Evolutionary conservation across 2,329 filamentous ascomycete genomes (phyloP), one percentile per base, ranked within the genome.

Genomic region (Arthrobotrys iridis): DNA sequence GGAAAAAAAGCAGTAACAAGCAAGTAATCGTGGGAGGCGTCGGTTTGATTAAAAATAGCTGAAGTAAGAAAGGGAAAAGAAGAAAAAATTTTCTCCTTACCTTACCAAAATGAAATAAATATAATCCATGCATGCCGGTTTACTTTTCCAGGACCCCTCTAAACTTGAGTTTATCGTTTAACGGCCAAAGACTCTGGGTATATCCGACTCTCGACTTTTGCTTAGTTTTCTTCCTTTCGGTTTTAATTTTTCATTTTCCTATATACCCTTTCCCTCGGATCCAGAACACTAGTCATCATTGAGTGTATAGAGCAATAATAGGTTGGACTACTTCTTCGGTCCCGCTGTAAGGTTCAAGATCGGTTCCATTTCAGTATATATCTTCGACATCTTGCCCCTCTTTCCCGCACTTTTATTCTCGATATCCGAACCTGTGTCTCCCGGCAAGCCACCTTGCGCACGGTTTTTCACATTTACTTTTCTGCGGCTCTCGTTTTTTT

Each of bases 311-410:
- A 37, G 20, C 24, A 46, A 60, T 22, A 68, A 40, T n/a, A n/a
- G n/a, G 59, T 74, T 66, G 60, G 52, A 40, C 22, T 48, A 46
- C 33, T 45, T 50, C 52, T 66, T 60, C 70, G 62, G 52, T 66
- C 50, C 55, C 43, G 60, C 60, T 74, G 71, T 75, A 68, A 75
- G 71, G 71, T 68, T 68, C 71, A 68, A 45, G 55, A 50, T 50
- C 35, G 24, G 20, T 52, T 28, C 8, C 66, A 35, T 33, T 26
- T 22, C 15, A 48, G 13, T 15, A 63, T 62, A 28, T 45, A 50
- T 43, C 41, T 45, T 15, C 24, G 20, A 30, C 33, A 6, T 43
- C 43, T 41, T 22, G 37, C 20, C 63, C 33, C 48, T 64, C 41
- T 33, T 68, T 55, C 37, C 55, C 40, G 43, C 50, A 55, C 52